Evolutionary conservation across 768 basidiomycete genomes (phyloP).

Genomic region (Tephrocybe sp.): DNA sequence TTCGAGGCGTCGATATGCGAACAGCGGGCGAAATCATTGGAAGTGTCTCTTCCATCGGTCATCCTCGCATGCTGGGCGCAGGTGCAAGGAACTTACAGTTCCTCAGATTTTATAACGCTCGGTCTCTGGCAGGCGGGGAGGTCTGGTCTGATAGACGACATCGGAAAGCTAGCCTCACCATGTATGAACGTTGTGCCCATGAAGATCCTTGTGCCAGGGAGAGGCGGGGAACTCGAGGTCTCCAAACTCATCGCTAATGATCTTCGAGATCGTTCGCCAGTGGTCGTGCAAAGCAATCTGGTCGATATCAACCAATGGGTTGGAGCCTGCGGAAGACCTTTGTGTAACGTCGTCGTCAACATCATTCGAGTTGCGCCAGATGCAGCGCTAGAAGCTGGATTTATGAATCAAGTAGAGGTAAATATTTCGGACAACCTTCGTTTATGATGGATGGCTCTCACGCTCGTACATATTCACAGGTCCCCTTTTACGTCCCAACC

Average conservation of each 20-base stretch:
- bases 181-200: conserved; percentile 46
- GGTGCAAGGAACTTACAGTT: conserved; percentile 32
- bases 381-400: conserved; percentile 6
- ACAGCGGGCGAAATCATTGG: conserved; percentile 36
- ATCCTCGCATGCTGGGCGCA: conserved; percentile 45
- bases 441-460: not conserved
- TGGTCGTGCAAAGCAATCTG: conserved; percentile 41
- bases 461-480: conserved; percentile 19
- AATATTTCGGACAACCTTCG: too few species aligned
- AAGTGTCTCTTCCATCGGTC: conserved; percentile 38
- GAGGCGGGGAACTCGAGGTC: conserved; percentile 22
- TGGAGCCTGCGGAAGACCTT: conserved; percentile 26
- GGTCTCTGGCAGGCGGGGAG: conserved; percentile 50
- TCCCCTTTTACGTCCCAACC: conserved; percentile 35
- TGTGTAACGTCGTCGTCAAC: conserved; percentile 47
- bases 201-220: conserved; percentile 22
- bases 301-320: conserved; percentile 36
- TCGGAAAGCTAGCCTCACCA: conserved; percentile 41
- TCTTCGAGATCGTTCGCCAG: conserved; percentile 34
- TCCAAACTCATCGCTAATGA: conserved; percentile 34
- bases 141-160: conserved; percentile 31
- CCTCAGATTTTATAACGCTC: conserved; percentile 31
- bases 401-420: conserved; percentile 36
- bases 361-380: conserved; percentile 37
- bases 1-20: conserved; percentile 31